phyloP scores from a whole-genome alignment of 2,329 filamentous ascomycete species.

The Xylariaceae sp. region DNA sequence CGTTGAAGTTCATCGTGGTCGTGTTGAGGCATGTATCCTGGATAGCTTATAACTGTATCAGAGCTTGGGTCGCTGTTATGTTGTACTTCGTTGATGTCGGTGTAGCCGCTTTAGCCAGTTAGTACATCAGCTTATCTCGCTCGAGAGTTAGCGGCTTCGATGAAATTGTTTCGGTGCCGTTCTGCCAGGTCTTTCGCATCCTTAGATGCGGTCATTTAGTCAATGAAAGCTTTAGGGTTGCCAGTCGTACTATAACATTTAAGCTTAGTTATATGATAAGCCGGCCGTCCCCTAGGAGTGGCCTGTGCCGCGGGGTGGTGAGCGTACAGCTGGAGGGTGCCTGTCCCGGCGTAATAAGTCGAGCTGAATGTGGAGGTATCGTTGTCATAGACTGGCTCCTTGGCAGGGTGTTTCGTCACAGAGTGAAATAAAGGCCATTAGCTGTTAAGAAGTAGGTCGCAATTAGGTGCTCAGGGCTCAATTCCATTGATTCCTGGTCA shows the following conservation, averaged over 20 bases:
- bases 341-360: slow-evolving; percentile 43
- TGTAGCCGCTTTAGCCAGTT: neutral
- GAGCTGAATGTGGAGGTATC: slow-evolving; percentile 47
- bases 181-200: slow-evolving; percentile 48
- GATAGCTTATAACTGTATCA: neutral
- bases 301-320: slow-evolving; percentile 44
- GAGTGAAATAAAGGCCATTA: too few relatives aligned
- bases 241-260: slow-evolving; percentile 37
- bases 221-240: slow-evolving; percentile 38
- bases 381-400: slow-evolving; percentile 45
- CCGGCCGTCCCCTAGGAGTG: slow-evolving; percentile 39
- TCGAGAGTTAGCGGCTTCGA: slow-evolving; percentile 37
- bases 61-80: neutral
- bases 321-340: slow-evolving; percentile 45
- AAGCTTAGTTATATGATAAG: slow-evolving; percentile 51
- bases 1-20: neutral
- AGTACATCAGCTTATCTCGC: neutral
- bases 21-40: neutral
- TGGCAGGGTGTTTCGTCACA: too few relatives aligned
- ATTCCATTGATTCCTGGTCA: too few relatives aligned
- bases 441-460: too few relatives aligned
- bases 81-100: slow-evolving; percentile 1
- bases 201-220: slow-evolving; percentile 46
- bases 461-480: too few relatives aligned
- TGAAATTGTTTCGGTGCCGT: slow-evolving; percentile 44